Evolutionary conservation across 1,139 yeast species (phyloP).

Genomic region (Taphrina flavorubra): DNA sequence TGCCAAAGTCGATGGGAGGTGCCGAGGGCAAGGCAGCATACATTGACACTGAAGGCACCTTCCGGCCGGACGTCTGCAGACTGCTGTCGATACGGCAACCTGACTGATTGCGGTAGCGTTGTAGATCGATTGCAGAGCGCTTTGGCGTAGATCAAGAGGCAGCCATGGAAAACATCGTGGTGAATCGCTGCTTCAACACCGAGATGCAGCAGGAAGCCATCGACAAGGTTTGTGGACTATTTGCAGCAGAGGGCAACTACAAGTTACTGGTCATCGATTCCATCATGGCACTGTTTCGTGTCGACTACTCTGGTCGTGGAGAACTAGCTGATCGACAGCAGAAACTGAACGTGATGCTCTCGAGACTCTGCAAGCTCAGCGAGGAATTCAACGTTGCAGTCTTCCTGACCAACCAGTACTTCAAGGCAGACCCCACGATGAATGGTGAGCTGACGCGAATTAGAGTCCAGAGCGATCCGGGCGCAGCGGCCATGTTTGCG

Average conservation of each 20-base stretch:
- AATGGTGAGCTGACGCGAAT: background rate
- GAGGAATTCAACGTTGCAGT: constrained; percentile 67
- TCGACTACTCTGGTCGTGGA: constrained; percentile 63
- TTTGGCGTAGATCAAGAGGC: constrained; percentile 61
- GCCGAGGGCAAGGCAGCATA: constrained; percentile 68
- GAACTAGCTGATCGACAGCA: constrained; percentile 68
- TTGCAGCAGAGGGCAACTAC: constrained; percentile 41
- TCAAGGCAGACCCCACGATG: background rate
- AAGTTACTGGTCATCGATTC: constrained; percentile 57
- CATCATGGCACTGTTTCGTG: constrained; percentile 67
- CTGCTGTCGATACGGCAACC: constrained; percentile 20
- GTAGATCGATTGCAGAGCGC: constrained; percentile 61
- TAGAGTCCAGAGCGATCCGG: constrained; percentile 67
- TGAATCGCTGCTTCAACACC: constrained; percentile 46
- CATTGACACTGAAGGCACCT: constrained; percentile 64
- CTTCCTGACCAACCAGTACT: constrained; percentile 61
- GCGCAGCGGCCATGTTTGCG: constrained; percentile 68
- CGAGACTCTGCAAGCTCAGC: constrained; percentile 60
- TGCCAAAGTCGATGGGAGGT: constrained; percentile 63
- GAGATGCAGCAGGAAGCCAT: constrained; percentile 40
- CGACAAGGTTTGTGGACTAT: constrained; percentile 39
- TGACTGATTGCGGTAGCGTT: constrained; percentile 49
- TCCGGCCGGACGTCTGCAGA: constrained; percentile 41
- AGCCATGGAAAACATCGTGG: constrained; percentile 58
- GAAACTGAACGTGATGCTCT: constrained; percentile 63